These are phyloP conservation scores for Scheffersomyces coipomensis DNA, from an alignment of 805 yeast species.

Conservation along the genomic window DNA sequence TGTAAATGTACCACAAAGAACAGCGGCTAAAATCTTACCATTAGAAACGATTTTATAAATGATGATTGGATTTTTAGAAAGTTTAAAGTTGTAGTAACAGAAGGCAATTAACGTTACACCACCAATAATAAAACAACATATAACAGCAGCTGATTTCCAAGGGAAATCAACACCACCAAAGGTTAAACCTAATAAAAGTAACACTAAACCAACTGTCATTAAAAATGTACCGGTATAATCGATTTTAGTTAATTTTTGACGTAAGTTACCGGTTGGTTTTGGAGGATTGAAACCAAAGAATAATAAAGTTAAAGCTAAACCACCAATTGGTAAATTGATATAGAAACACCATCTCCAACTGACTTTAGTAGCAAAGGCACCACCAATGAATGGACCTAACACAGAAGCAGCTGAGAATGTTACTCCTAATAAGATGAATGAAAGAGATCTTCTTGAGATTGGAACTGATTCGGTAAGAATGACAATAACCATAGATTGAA, in stretches of 20 bases:
- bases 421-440: slow-evolving; percentile 37
- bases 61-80: slow-evolving; percentile 47
- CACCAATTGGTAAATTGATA: slow-evolving; percentile 68
- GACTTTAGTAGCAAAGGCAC: slow-evolving; percentile 56
- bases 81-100: slow-evolving; percentile 38
- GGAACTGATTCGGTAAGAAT: slow-evolving; percentile 59
- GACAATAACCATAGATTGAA: slow-evolving; percentile 55
- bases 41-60: slow-evolving; percentile 38
- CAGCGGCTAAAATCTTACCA: slow-evolving; percentile 36
- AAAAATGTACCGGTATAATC: slow-evolving; percentile 52
- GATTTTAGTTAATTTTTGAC: slow-evolving; percentile 37
- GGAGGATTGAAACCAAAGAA: slow-evolving; percentile 47
- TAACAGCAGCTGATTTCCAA: slow-evolving; percentile 58
- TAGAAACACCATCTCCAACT: slow-evolving; percentile 82
- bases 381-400: slow-evolving; percentile 66
- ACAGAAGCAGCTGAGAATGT: slow-evolving; percentile 52
- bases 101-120: slow-evolving; percentile 34
- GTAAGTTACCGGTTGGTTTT: slow-evolving; percentile 35
- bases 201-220: slow-evolving; percentile 41
- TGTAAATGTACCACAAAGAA: slow-evolving; percentile 32
- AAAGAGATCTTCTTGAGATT: slow-evolving; percentile 33
- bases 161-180: slow-evolving; percentile 52
- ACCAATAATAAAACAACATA: slow-evolving; percentile 48
- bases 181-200: slow-evolving; percentile 48
- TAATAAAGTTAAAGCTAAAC: slow-evolving; percentile 39